phyloP scores from a whole-genome alignment of 1,284 basidiomycete genomes.

The Mycocalia duriaeana region DNA sequence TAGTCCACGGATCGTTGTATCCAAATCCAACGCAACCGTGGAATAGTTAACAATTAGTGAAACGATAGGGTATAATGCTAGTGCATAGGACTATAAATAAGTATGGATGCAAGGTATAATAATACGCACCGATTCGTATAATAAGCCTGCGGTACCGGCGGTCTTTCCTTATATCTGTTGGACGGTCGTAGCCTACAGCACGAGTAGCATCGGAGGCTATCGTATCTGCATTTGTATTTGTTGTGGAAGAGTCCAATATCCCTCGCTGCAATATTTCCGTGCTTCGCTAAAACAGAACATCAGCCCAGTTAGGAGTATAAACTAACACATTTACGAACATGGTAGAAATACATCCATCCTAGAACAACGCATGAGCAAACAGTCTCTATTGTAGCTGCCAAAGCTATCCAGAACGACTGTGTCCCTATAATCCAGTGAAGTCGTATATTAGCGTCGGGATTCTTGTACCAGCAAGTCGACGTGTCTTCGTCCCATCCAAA shows the following conservation, averaged over 20 bases:
- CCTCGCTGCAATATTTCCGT: neutral
- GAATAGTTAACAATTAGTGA: slow-evolving; percentile 17
- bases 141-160: slow-evolving; percentile 12
- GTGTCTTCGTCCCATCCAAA: slow-evolving; percentile 15
- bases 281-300: neutral
- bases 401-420: slow-evolving; percentile 17
- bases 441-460: slow-evolving; percentile 5
- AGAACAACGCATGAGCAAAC: slow-evolving; percentile 15
- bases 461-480: slow-evolving; percentile 17
- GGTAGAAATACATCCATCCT: slow-evolving; percentile 11
- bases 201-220: neutral
- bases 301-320: neutral
- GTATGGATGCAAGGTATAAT: neutral
- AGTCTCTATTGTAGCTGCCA: slow-evolving; percentile 17
- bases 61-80: slow-evolving; percentile 19
- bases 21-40: slow-evolving; percentile 14
- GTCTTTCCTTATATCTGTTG: slow-evolving; percentile 4
- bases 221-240: neutral
- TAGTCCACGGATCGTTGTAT: slow-evolving; percentile 9
- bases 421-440: slow-evolving; percentile 19
- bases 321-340: slow-evolving; percentile 8
- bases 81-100: neutral
- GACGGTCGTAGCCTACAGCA: neutral
- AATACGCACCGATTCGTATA: slow-evolving; percentile 16
- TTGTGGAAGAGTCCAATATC: neutral